Conservation (phyloP, 2,329 filamentous ascomycete species). For the Clonostachys chloroleuca region DNA sequence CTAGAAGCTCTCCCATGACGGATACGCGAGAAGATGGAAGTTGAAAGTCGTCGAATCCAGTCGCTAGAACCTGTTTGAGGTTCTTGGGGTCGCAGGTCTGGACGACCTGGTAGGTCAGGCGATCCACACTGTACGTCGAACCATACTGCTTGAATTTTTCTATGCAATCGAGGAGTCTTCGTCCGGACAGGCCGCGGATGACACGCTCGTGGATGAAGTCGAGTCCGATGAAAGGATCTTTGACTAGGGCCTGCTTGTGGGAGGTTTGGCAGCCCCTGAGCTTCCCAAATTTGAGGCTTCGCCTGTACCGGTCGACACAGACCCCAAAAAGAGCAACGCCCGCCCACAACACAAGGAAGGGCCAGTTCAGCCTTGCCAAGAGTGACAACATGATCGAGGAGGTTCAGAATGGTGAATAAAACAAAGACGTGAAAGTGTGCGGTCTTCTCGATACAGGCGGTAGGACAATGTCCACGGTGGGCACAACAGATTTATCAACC, state of each 20-base stretch:
- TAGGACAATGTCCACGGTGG: no score
- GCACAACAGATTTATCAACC: no score
- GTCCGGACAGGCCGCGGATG: slow-evolving; percentile 13
- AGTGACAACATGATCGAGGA: no score
- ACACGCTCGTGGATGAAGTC: slow-evolving; percentile 25
- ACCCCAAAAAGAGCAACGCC: no score
- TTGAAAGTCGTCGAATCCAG: slow-evolving; percentile 44
- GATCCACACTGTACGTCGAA: slow-evolving; percentile 20
- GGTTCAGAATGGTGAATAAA: no score
- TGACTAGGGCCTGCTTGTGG: slow-evolving; percentile 14
- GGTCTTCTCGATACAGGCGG: no score
- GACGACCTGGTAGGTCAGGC: slow-evolving; percentile 23
- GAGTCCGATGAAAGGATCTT: slow-evolving; percentile 23
- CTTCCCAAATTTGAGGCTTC: not conserved
- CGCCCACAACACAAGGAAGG: no score
- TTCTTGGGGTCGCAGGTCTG: slow-evolving; percentile 43
- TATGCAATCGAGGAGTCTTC: slow-evolving; percentile 18
- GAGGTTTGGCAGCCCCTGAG: slow-evolving; percentile 13
- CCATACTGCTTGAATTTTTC: slow-evolving; percentile 18
- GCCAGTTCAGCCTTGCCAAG: no score
- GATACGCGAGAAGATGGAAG: slow-evolving; percentile 27
- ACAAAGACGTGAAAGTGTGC: no score
- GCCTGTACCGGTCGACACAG: not conserved
- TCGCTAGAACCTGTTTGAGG: slow-evolving; percentile 49
- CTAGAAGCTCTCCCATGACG: slow-evolving; percentile 33